Evolutionary conservation across 2,329 filamentous ascomycete species (phyloP), one percentile per base, ranked within the genome.

Genomic region (Seiridium cupressi): DNA sequence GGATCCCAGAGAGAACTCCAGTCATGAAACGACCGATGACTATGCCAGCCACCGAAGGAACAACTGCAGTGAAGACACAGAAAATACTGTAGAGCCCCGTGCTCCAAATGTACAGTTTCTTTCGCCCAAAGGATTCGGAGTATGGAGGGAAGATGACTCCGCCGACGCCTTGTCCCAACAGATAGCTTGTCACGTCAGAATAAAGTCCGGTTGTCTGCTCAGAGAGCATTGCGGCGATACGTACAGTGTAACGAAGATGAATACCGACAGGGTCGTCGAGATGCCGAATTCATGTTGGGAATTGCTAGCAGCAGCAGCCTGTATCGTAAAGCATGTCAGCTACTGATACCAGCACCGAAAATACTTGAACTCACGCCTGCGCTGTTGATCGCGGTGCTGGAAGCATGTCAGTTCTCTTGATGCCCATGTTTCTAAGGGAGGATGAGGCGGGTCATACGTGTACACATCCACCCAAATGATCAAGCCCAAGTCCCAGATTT

Each of bases 1-100:
- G 80, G 10, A 81, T 75, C 3, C 80, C 78, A 0, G 80, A 81
- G 8, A 79, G 67, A 4, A 80, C 63, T 0, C 81, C 81, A 3
- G 76, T 75, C 4, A 78, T 31, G 42, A 80, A 73, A 5, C 81
- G 73, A 32, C 78, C 77, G 2, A 59, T 42, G 26, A 31, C 31
- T 26, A 53, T 38, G 11, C 32, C 49, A 2, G 49, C 31, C 3
- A 53, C 49, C 1, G 31, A 38, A 34, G 49, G 49, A n/a, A 53
- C 49, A 3, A 53, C 35, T 53, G 32, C 49, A 1, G 35, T 38
- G 13, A 53, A 53, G 35, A 53, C 32, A 38, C 49, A 53, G 49
- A 53, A 53, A 53, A 53, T 53, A 11, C 49, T 53, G 49, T 35
- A 53, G 2, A 38, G 31, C 11, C 32, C 49, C 11, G 32, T n/a